Evolutionary conservation across 192 early-diverging fungal genomes (phyloP).

Genomic region (Umbelopsis vinacea): DNA sequence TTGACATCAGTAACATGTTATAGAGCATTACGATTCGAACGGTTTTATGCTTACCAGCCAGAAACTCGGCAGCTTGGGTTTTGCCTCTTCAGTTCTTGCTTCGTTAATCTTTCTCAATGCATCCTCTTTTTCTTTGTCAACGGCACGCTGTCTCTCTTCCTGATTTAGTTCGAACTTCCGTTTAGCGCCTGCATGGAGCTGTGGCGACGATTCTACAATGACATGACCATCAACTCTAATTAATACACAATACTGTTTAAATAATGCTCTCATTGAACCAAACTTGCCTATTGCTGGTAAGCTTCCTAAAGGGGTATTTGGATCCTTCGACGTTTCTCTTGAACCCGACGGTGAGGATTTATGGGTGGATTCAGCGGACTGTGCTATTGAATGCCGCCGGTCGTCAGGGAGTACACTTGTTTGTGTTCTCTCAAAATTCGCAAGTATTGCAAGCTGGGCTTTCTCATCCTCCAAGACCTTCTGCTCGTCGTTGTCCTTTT

Average conservation of each 20-base stretch:
- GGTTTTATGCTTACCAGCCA: conserved; percentile 62
- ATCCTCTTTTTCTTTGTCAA: conserved; percentile 37
- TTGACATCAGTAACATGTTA: not conserved
- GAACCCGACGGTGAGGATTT: not conserved
- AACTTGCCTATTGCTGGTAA: conserved; percentile 20
- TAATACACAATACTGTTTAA: not conserved
- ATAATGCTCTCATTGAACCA: not conserved
- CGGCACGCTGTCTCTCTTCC: conserved; percentile 34
- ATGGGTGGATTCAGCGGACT: not conserved
- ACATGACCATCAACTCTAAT: not conserved
- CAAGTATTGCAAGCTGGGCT: conserved; percentile 57
- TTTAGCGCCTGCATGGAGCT: conserved; percentile 29
- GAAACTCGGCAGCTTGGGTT: conserved; percentile 65
- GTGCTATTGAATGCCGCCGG: conserved; percentile 9
- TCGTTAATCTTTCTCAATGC: conserved; percentile 34
- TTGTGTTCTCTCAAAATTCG: conserved; percentile 70
- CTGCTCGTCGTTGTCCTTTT: conserved; percentile 49
- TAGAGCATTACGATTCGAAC: not conserved
- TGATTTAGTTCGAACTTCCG: conserved; percentile 40
- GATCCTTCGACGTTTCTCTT: conserved; percentile 1
- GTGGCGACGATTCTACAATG: not conserved
- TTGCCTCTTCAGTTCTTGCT: conserved; percentile 42
- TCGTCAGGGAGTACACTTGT: conserved; percentile 49
- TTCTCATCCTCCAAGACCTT: conserved; percentile 39
- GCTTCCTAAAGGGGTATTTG: conserved; percentile 7